These are phyloP conservation scores for Fusarium odoratissimum DNA, from an alignment of 2,329 filamentous ascomycete species.

Conservation along the genomic window DNA sequence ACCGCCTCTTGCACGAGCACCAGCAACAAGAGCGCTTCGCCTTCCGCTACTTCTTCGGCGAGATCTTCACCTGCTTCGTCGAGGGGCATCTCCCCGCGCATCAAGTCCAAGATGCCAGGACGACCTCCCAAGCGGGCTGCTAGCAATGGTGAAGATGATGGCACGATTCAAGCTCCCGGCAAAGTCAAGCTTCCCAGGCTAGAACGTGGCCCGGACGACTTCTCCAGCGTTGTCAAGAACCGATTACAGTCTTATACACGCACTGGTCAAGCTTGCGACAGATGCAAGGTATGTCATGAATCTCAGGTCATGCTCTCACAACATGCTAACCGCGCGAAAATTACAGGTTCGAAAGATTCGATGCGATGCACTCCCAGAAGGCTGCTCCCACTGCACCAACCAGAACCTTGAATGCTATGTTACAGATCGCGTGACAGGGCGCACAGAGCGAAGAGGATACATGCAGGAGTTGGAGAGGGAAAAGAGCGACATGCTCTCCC, in stretches of 20 bases:
- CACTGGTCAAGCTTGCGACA: slow-evolving; percentile 88
- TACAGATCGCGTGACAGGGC: slow-evolving; percentile 87
- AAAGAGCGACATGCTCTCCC: slow-evolving; percentile 72
- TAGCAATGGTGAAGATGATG: slow-evolving; percentile 48
- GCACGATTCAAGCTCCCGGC: slow-evolving; percentile 40
- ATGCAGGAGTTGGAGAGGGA: slow-evolving; percentile 80
- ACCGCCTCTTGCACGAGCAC: slow-evolving; percentile 22
- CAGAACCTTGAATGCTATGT: slow-evolving; percentile 83
- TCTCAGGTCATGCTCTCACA: not conserved
- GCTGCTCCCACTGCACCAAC: slow-evolving; percentile 83
- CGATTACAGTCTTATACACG: slow-evolving; percentile 66
- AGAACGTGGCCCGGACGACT: slow-evolving; percentile 62
- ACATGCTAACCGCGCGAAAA: slow-evolving; percentile 21
- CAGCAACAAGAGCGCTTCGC: slow-evolving; percentile 19
- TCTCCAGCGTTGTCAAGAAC: slow-evolving; percentile 67
- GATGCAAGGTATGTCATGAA: slow-evolving; percentile 76
- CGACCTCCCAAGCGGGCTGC: slow-evolving; percentile 41
- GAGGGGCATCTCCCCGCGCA: slow-evolving; percentile 34
- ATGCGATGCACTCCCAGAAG: slow-evolving; percentile 83
- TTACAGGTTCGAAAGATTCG: slow-evolving; percentile 83
- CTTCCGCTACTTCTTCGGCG: slow-evolving; percentile 19
- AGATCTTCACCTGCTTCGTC: slow-evolving; percentile 30
- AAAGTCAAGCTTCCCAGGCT: slow-evolving; percentile 64
- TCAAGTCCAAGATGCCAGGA: slow-evolving; percentile 40
- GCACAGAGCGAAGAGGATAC: slow-evolving; percentile 82